These are phyloP conservation scores for Claviceps paspali DNA, from an alignment of 2,329 filamentous ascomycete genomes.

Conservation along the genomic window DNA sequence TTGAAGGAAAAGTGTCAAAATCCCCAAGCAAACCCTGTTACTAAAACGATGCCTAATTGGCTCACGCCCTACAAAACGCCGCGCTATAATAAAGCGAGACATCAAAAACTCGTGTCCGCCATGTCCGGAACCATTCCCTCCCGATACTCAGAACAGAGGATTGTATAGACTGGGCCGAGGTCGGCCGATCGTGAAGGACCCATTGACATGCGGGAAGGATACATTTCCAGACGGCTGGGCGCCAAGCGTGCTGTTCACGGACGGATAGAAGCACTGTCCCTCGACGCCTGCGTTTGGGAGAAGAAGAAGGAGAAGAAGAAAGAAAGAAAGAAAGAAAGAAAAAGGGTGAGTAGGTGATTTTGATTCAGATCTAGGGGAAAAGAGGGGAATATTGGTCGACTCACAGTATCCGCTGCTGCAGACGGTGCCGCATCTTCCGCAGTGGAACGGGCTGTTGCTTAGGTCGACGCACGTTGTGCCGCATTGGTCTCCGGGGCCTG, in stretches of 20 bases:
- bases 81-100: too few species aligned
- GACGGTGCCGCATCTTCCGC: conserved; percentile 1
- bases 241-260: not conserved
- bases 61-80: too few species aligned
- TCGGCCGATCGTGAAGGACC: too few species aligned
- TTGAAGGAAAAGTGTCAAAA: too few species aligned
- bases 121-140: too few species aligned
- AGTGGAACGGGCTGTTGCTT: conserved; percentile 1
- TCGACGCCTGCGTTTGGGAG: not conserved
- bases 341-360: not conserved
- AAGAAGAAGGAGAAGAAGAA: too few species aligned
- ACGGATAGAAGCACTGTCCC: not conserved
- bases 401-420: not conserved
- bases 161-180: too few species aligned
- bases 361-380: too few species aligned
- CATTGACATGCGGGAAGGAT: not conserved
- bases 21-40: too few species aligned
- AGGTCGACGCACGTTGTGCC: not conserved
- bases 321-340: not conserved
- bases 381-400: not conserved
- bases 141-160: too few species aligned
- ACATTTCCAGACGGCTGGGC: not conserved
- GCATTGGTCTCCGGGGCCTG: not conserved
- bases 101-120: too few species aligned
- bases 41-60: too few species aligned